phyloP scores from a whole-genome alignment of 345 rosid genomes.

The Salix exigua region DNA sequence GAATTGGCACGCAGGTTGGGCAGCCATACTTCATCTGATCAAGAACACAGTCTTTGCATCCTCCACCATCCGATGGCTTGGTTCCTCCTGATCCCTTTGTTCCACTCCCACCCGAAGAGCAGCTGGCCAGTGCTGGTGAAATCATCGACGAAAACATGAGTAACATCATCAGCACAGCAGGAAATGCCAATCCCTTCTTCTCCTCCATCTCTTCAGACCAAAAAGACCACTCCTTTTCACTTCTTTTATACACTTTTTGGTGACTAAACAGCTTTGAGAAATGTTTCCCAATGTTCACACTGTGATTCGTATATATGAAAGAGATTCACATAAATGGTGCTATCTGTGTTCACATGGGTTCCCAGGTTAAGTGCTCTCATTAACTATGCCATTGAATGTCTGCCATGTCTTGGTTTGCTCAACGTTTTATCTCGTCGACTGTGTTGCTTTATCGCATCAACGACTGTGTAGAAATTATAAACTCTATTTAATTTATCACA shows the following conservation, averaged over 20 bases:
- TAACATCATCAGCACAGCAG: background rate
- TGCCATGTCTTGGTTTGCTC: background rate
- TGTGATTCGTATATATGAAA: background rate
- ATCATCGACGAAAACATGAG: background rate
- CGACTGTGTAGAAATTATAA: no score
- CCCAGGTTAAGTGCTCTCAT: no score
- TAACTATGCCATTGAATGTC: no score
- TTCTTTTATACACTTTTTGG: background rate
- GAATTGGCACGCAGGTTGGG: conserved; percentile 28
- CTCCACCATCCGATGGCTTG: background rate
- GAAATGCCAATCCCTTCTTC: background rate
- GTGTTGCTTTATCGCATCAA: no score
- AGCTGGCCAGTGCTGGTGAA: background rate
- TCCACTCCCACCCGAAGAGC: background rate
- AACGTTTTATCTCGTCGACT: background rate
- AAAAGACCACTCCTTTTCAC: background rate
- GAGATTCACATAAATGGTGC: background rate
- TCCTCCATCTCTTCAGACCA: background rate
- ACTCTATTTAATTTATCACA: no score
- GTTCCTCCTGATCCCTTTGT: background rate
- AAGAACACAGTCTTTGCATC: conserved; percentile 4
- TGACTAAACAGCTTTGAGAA: background rate
- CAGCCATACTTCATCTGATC: conserved; percentile 11
- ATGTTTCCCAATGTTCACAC: background rate
- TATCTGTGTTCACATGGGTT: no score